These are phyloP conservation scores for Trichoderma lentiforme DNA, from an alignment of 2,329 filamentous ascomycete genomes.

Conservation along the genomic window DNA sequence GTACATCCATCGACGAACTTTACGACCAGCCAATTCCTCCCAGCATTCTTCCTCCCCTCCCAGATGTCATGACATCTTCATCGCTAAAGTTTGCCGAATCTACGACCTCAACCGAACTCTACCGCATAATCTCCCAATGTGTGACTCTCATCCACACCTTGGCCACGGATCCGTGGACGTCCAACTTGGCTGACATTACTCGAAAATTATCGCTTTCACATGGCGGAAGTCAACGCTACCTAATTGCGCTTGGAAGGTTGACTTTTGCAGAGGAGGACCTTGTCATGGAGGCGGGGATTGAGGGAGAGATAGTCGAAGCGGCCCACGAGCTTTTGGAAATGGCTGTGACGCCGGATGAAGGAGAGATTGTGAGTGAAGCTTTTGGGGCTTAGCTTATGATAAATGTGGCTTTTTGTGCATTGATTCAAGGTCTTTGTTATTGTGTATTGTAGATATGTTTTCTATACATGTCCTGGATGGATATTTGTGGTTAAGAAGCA, in stretches of 20 bases:
- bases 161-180: slow-evolving; percentile 46
- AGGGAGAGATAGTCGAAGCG: slow-evolving; percentile 73
- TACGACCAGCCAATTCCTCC: slow-evolving; percentile 54
- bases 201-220: slow-evolving; percentile 67
- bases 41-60: slow-evolving; percentile 35
- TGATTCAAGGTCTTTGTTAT: background rate
- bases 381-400: slow-evolving; percentile 34
- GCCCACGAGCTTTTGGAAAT: slow-evolving; percentile 80
- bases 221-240: slow-evolving; percentile 76
- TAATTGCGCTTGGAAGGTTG: slow-evolving; percentile 76
- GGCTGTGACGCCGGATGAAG: slow-evolving; percentile 71
- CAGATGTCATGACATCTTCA: slow-evolving; percentile 12
- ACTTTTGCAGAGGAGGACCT: slow-evolving; percentile 78
- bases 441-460: background rate
- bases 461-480: background rate
- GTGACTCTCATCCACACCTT: slow-evolving; percentile 51
- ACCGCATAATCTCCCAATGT: slow-evolving; percentile 46
- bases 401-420: background rate
- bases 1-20: slow-evolving; percentile 67
- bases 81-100: slow-evolving; percentile 19
- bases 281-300: slow-evolving; percentile 72
- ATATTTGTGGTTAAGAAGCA: background rate
- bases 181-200: slow-evolving; percentile 56
- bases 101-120: slow-evolving; percentile 32
- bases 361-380: slow-evolving; percentile 42